Evolutionary conservation across 768 basidiomycete genomes (phyloP), one percentile per base, ranked within the genome.

Genomic region (Serpula lacrymans): DNA sequence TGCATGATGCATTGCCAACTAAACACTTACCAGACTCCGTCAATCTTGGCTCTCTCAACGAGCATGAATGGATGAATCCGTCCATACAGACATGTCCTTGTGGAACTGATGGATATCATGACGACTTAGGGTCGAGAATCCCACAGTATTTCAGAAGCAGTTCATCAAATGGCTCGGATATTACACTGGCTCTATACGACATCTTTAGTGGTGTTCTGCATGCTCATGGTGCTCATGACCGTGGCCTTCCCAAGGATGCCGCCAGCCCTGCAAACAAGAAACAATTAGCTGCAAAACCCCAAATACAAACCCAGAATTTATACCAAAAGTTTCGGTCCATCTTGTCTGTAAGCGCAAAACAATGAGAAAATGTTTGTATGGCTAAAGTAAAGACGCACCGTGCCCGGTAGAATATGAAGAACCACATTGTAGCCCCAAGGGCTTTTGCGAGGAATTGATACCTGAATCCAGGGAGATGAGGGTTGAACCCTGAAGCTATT

Each of bases 361-460:
- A n/a, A 37, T 16, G 30, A 47, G 26, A 10, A 46, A 30, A 34
- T 21, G 25, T 21, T 33, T 22, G n/a, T n/a, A n/a, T n/a, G n/a
- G n/a, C n/a, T n/a, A n/a, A n/a, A 21, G 7, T 1, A 13, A 13
- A 18, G 34, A 72, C 85, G 57, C 55, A 95, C 93, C 91, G 74
- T 49, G 88, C 85, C 42, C 93, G 82, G 67, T 94, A 96, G 72
- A 96, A 95, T 60, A 96, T 92, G 72, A 93, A 96, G 79, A 95
- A 95, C 93, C 93, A 96, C 93, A 96, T 95, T 18, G 82, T 78
- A 24, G 92, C 93, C 35, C 93, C 93, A 32, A 96, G 70, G 45
- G 79, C 81, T 65, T 92, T 93, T 20, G 86, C 77, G 22, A 94
- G 72, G 60, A 90, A 80, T 44, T 75, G 78, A 64, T 92, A 81